phyloP scores from a whole-genome alignment of 164 flowering plant species.

The Chimonanthus salicifolius region DNA sequence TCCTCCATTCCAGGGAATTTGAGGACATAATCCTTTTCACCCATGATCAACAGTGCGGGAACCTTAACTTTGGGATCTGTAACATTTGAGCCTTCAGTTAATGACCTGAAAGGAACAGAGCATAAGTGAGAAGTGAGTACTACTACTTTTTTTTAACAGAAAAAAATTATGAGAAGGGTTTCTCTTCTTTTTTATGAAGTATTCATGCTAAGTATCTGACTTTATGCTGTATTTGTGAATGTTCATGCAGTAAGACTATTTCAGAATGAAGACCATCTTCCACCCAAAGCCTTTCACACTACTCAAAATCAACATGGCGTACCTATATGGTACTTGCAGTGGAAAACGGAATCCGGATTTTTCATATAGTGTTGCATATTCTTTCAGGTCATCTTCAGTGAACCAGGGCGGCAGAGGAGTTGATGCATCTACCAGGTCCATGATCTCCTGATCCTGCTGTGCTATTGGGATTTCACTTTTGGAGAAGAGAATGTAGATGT shows the following conservation, averaged over 20 bases:
- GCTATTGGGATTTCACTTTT: constrained; percentile 45
- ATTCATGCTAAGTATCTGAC: too few species aligned
- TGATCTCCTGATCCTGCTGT: constrained; percentile 36
- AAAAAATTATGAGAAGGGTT: too few species aligned
- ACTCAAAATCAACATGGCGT: background rate
- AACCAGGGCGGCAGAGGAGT: constrained; percentile 56
- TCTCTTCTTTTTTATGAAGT: too few species aligned
- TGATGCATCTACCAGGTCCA: constrained; percentile 53
- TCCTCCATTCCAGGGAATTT: constrained; percentile 48
- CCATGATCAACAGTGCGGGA: constrained; percentile 43
- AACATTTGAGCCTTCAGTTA: constrained; percentile 8
- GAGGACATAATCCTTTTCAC: constrained; percentile 35
- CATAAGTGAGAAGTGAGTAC: background rate
- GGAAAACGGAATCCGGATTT: constrained; percentile 52
- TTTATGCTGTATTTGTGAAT: too few species aligned
- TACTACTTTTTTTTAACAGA: too few species aligned
- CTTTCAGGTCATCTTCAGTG: constrained; percentile 42
- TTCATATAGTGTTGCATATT: constrained; percentile 36
- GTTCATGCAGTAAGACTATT: too few species aligned
- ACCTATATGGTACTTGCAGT: constrained; percentile 46
- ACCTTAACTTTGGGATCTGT: constrained; percentile 22
- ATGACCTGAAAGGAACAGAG: constrained; percentile 15
- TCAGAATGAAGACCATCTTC: too few species aligned
- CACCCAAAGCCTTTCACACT: too few species aligned
- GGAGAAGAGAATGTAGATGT: constrained; percentile 52